These are phyloP conservation scores for Fusarium brachygibbosum DNA, from an alignment of 2,329 filamentous ascomycete genomes.

Conservation along the genomic window DNA sequence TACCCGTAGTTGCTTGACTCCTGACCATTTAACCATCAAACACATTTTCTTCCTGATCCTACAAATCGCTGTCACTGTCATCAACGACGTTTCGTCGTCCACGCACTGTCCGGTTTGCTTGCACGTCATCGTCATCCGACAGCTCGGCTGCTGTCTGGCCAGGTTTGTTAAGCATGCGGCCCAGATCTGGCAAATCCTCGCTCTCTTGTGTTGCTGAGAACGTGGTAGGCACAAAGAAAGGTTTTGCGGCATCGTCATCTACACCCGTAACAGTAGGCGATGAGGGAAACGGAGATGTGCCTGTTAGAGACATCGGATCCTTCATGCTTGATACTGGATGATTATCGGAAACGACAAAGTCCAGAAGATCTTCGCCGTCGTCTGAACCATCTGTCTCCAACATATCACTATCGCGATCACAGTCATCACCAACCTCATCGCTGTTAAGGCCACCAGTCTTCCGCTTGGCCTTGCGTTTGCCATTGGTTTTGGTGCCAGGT, in stretches of 20 bases:
- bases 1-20: conserved; percentile 7
- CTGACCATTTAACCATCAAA: conserved; percentile 11
- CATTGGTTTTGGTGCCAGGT: conserved; percentile 40
- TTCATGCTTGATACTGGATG: conserved; percentile 55
- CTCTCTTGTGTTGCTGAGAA: conserved; percentile 59
- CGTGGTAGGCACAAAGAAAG: conserved; percentile 56
- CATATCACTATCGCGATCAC: conserved; percentile 63
- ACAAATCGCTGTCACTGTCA: conserved; percentile 51
- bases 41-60: conserved; percentile 1
- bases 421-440: conserved; percentile 66
- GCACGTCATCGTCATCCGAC: conserved; percentile 41
- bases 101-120: conserved; percentile 41
- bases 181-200: conserved; percentile 56
- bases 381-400: conserved; percentile 63
- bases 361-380: conserved; percentile 63
- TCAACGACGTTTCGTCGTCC: conserved; percentile 49
- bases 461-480: conserved; percentile 42
- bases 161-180: conserved; percentile 46
- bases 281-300: conserved; percentile 39
- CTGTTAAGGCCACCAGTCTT: conserved; percentile 55
- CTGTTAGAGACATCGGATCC: conserved; percentile 50
- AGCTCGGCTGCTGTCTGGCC: conserved; percentile 6
- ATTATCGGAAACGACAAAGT: conserved; percentile 70
- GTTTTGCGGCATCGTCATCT: conserved; percentile 40
- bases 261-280: conserved; percentile 37